These are phyloP conservation scores for Straminergon stramineum DNA, from an alignment of 225 moss, liverwort and hornwort species.

Conservation along the genomic window DNA sequence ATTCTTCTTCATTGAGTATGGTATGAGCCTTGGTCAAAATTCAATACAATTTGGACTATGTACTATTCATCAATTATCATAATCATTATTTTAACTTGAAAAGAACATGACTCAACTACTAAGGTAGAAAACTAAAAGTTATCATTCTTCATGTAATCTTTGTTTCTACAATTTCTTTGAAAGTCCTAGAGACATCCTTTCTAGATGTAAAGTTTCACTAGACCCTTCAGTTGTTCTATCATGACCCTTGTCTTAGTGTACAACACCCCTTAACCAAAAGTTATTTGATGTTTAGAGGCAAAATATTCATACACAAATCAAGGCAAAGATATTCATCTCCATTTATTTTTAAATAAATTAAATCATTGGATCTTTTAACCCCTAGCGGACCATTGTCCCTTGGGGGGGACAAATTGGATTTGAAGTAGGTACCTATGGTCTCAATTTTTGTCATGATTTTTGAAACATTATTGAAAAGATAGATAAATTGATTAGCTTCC, in stretches of 20 bases:
- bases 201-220: background rate
- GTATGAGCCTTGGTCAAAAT: background rate
- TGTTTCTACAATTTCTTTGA: background rate
- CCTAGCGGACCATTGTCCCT: too few relatives aligned
- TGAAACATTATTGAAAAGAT: too few relatives aligned
- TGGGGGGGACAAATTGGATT: too few relatives aligned
- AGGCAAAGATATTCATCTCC: background rate
- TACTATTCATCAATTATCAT: background rate
- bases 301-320: background rate
- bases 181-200: rapidly evolving
- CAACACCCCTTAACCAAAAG: too few relatives aligned
- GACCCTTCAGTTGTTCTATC: too few relatives aligned
- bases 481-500: too few relatives aligned
- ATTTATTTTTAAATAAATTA: too few relatives aligned
- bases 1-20: background rate
- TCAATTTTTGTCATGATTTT: too few relatives aligned
- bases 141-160: background rate
- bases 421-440: too few relatives aligned
- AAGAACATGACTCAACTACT: rapidly evolving
- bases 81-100: background rate
- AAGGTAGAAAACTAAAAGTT: background rate
- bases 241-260: background rate
- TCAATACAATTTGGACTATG: background rate
- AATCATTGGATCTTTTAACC: too few relatives aligned
- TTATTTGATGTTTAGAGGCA: too few relatives aligned